Evolutionary conservation across 306 rosid species (phyloP), one percentile per base, ranked within the genome.

Genomic region (Vigna hirtella): DNA sequence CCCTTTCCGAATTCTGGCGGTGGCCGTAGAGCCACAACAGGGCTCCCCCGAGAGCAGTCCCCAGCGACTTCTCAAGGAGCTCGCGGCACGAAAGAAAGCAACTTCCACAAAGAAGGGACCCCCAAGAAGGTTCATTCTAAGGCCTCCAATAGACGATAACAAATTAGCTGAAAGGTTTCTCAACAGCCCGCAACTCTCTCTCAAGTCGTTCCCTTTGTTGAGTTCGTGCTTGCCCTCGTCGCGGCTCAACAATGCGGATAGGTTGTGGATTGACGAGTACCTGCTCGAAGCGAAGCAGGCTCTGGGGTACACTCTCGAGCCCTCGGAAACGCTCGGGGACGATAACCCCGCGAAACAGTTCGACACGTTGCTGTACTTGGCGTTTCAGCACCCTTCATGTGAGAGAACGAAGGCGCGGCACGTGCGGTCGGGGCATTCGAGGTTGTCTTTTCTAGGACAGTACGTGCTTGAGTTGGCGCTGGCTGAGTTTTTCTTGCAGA

Each of bases 351-450:
- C 98, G 0, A 93, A 88, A 73, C 98, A 95, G 26, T 93, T 95
- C 24, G 98, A 95, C 75, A 85, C 91, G 1, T 56, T 95, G 88
- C 28, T 95, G 83, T 95, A 95, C 52, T 73, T 95, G 87, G 99
- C 99, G n/a, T 95, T 95, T 86, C 99, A 95, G 87, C 98, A 95
- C 34, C 97, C 99, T 0, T 82, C 91, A 0, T 88, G 99, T 50
- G 96, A 95, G 83, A 86, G 99, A 68, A 81, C 91, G 7, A 93
- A 88, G 3, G 88, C 94, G 1, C 80, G 96, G 53, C 97, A 93
- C 73, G 95, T 95, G 72, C 70, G 91, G 64, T 84, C 88, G 3
- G 99, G 94, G 72, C 99, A 95, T 74, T 85, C 99, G 3, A 88
- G 99, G 88, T 74, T 95, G 70, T 53, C 76, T 70, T 93, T 95